These are phyloP conservation scores for rapeseed (Brassica napus) DNA, from an alignment of 345 rosid species.

Conservation along the genomic window DNA sequence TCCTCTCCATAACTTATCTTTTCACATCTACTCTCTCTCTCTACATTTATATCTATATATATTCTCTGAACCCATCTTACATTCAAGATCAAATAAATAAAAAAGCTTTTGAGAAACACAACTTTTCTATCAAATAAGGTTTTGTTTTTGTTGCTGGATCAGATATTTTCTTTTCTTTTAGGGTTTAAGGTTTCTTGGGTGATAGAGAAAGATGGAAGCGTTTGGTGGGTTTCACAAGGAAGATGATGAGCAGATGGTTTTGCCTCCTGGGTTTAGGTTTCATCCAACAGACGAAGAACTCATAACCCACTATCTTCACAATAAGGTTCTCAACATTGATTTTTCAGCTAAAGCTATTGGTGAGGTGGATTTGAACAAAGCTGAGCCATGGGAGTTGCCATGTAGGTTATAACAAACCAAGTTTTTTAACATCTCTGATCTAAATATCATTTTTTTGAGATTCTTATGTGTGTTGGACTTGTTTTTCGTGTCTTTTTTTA, in stretches of 20 bases:
- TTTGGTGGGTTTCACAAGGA: constrained; percentile 49
- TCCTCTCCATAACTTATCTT: constrained; percentile 13
- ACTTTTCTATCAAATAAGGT: constrained; percentile 11
- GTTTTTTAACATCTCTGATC: background rate
- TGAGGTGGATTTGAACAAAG: constrained; percentile 90
- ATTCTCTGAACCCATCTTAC: background rate
- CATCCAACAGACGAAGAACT: constrained; percentile 98
- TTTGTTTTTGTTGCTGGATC: constrained; percentile 26
- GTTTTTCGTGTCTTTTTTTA: background rate
- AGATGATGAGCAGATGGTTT: constrained; percentile 64
- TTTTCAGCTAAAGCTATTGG: constrained; percentile 81
- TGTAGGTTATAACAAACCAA: constrained; percentile 47
- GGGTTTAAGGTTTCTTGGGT: constrained; percentile 40
- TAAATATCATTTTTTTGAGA: background rate
- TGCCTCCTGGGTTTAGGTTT: constrained; percentile 92
- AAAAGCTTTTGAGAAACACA: background rate
- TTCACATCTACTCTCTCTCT: background rate
- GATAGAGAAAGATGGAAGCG: constrained; percentile 45
- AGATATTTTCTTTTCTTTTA: constrained; percentile 21
- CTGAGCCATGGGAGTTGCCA: constrained; percentile 98
- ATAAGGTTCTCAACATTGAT: constrained; percentile 59
- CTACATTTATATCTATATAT: background rate
- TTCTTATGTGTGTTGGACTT: background rate
- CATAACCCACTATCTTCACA: constrained; percentile 69
- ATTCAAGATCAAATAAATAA: background rate